Evolutionary conservation across 768 basidiomycete genomes (phyloP), one percentile per base, ranked within the genome.

Genomic region (Boletus coccyginus): DNA sequence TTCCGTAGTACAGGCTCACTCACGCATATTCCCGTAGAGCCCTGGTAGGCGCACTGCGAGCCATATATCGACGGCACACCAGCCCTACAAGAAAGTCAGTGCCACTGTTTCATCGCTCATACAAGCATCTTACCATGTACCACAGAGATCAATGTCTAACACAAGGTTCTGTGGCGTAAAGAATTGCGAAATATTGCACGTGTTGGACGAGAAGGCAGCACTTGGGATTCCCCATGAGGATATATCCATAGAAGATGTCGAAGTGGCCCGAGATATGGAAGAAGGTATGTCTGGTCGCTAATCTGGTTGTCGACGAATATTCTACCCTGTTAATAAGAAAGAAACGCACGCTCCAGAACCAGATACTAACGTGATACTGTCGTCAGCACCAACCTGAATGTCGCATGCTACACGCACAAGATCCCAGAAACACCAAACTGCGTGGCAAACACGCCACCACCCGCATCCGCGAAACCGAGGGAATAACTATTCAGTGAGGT

Each of bases 371-470:
- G 16, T 17, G 41, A 51, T 3, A 32, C 13, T 19, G 21, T 48
- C 4, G 24, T 64, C 46, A 65, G 48, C 6, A 40, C 21, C 13
- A 21, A 46, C 7, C 16, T 17, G 38, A 44, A 39, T 12, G 21
- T 41, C 47, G 40, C 24, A 19, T 9, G 24, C 36, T n/a, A 38
- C 33, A 65, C 78, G 66, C 60, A 78, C 76, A 68, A 80, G 39
- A 82, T 74, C 19, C 81, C 86, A 1, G 77, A 67, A 7, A 76
- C 73, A 48, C 87, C 88, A 58, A 88, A 85, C 62, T 88, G 87
- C 4, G 85, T 78, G 3, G 87, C 87, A 70, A 76, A 92, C 1
- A 86, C 82, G 6, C 85, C 85, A 7, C 85, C 85, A 19, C 84
- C 82, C 32, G 62, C 63, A 4, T 31, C 11, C 0, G 65, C 55